Percentiles rank a stretch among this genome's conserved stretches.
Conservation (phyloP, 2,329 filamentous ascomycete genomes). For the Nannizziopsis barbatae region DNA sequence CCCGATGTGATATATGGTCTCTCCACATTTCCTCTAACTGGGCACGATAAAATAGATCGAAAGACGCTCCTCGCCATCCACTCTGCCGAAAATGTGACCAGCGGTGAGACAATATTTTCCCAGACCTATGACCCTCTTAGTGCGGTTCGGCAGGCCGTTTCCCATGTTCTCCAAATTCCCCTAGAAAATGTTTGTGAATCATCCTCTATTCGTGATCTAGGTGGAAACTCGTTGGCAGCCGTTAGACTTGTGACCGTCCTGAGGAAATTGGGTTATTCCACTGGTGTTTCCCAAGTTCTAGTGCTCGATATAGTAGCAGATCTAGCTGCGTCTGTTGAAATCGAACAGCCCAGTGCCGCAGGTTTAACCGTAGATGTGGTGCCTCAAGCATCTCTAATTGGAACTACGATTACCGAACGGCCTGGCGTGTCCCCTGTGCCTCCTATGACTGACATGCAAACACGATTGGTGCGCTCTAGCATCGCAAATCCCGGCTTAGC, state of each 20-base stretch:
- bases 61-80: neutral
- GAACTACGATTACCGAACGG: neutral
- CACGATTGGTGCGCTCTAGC: neutral
- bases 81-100: neutral
- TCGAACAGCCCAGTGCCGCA: neutral
- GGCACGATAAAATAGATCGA: neutral
- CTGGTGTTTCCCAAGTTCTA: neutral
- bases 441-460: slow-evolving; percentile 5
- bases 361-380: too few relatives aligned
- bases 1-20: slow-evolving; percentile 8
- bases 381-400: too few relatives aligned
- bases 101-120: neutral
- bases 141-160: neutral
- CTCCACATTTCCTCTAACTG: neutral
- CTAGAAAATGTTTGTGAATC: neutral
- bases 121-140: neutral
- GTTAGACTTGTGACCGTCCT: neutral
- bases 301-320: neutral
- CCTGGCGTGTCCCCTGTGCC: neutral
- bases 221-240: slow-evolving; percentile 2
- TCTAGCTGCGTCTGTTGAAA: neutral
- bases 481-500: neutral
- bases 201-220: slow-evolving; percentile 1
- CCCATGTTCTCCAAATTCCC: neutral
- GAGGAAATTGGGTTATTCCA: neutral